Evolutionary conservation across 768 basidiomycete genomes (phyloP).

Genomic region (Crassisporium funariophilum): DNA sequence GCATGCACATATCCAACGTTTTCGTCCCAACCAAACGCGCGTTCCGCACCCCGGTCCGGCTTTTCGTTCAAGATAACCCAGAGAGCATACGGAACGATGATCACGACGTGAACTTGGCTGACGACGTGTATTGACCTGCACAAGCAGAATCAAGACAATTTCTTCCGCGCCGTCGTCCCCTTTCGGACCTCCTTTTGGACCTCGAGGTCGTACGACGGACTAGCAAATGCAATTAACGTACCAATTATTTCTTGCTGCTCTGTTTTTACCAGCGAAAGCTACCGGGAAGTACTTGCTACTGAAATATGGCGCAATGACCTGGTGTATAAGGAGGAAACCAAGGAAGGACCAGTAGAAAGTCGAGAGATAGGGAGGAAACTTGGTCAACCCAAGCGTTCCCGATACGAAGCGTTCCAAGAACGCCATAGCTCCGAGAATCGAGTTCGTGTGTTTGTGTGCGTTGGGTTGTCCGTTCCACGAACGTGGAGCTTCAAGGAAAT

Average conservation of each 20-base stretch:
- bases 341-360: conserved; percentile 55
- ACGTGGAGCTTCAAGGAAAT: too few species aligned
- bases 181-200: neutral
- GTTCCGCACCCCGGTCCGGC: conserved; percentile 54
- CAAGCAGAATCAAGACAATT: too few species aligned
- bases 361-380: conserved; percentile 57
- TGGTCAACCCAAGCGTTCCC: conserved; percentile 48
- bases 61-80: conserved; percentile 46
- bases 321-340: conserved; percentile 60
- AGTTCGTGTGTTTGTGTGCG: too few species aligned
- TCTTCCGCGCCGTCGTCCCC: neutral
- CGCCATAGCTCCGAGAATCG: too few species aligned
- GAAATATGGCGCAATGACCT: conserved; percentile 56
- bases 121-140: conserved; percentile 69
- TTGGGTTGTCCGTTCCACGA: too few species aligned
- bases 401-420: conserved; percentile 29
- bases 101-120: conserved; percentile 71
- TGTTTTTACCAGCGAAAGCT: conserved; percentile 50
- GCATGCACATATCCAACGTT: conserved; percentile 59
- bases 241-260: conserved; percentile 62
- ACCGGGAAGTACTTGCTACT: conserved; percentile 49
- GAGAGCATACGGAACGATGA: conserved; percentile 66
- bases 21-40: conserved; percentile 76
- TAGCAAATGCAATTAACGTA: too few species aligned
- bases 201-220: too few species aligned